Conservation (phyloP, 768 basidiomycete genomes). For the Antrodiella citrinella region DNA sequence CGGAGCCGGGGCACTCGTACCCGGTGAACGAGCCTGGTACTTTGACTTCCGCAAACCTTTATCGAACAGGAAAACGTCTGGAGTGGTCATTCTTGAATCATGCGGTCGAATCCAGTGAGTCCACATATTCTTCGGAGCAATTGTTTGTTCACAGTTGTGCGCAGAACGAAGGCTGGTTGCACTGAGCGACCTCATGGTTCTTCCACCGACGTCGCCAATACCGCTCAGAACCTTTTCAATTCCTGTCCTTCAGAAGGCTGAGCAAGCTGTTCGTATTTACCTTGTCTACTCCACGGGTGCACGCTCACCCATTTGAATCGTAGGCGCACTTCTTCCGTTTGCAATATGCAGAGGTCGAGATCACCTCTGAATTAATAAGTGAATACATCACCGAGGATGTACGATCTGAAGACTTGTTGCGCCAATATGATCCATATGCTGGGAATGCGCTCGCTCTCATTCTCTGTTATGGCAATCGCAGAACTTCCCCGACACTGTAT, state of each 20-base stretch:
- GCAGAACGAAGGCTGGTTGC: constrained; percentile 26
- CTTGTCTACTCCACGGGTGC: too few relatives aligned
- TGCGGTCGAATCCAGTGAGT: constrained; percentile 17
- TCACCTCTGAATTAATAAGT: constrained; percentile 60
- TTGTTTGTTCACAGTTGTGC: background rate
- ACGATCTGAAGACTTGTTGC: constrained; percentile 24
- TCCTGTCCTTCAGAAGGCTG: constrained; percentile 35
- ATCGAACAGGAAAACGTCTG: constrained; percentile 33
- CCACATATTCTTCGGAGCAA: too few relatives aligned
- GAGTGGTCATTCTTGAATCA: constrained; percentile 43
- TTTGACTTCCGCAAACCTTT: constrained; percentile 48
- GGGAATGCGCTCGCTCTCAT: constrained; percentile 38
- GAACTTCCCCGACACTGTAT: constrained; percentile 14
- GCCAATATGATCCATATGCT: constrained; percentile 45
- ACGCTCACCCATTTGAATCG: too few relatives aligned
- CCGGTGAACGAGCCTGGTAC: constrained; percentile 52
- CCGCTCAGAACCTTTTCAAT: constrained; percentile 26
- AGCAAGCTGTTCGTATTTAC: constrained; percentile 61
- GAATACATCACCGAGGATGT: constrained; percentile 45
- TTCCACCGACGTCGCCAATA: constrained; percentile 36
- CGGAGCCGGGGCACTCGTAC: constrained; percentile 25
- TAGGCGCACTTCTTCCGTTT: constrained; percentile 70
- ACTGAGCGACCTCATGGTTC: constrained; percentile 33
- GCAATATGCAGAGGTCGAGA: constrained; percentile 63
- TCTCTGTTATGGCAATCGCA: background rate